Conservation (phyloP, 352 stramenopile species). For the Phytophthora crassamura region DNA sequence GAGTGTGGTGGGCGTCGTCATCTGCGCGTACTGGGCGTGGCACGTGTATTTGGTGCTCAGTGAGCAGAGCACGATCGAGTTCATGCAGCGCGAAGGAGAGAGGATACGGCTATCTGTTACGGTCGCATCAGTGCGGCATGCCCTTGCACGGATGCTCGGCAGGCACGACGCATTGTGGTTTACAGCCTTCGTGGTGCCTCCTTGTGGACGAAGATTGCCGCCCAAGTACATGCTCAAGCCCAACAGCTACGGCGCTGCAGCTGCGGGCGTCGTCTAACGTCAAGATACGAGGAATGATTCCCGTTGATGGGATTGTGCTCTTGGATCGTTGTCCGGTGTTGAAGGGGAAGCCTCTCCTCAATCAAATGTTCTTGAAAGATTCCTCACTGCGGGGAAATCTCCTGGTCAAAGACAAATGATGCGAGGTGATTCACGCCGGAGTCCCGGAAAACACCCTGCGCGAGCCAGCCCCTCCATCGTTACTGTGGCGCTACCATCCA, state of each 20-base stretch:
- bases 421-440: too few relatives aligned
- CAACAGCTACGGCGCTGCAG: background rate
- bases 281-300: too few relatives aligned
- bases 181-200: slow-evolving; percentile 32
- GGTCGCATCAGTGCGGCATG: slow-evolving; percentile 17
- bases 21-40: slow-evolving; percentile 50
- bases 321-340: too few relatives aligned
- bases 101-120: slow-evolving; percentile 18
- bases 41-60: slow-evolving; percentile 57
- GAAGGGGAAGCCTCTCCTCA: too few relatives aligned
- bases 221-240: slow-evolving; percentile 33
- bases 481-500: too few relatives aligned
- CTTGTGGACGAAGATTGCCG: slow-evolving; percentile 12
- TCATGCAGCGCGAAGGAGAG: slow-evolving; percentile 32
- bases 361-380: too few relatives aligned
- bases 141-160: slow-evolving; percentile 35
- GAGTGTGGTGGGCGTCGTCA: slow-evolving; percentile 37
- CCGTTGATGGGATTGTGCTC: too few relatives aligned
- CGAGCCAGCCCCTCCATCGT: too few relatives aligned
- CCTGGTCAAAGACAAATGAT: too few relatives aligned
- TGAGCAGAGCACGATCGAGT: slow-evolving; percentile 50
- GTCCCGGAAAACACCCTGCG: too few relatives aligned
- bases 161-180: slow-evolving; percentile 41
- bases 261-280: slow-evolving; percentile 7
- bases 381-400: too few relatives aligned